Percentiles rank a stretch among this genome's conserved stretches.
Evolutionary conservation across 225 moss, liverwort and hornwort species (phyloP).

Genomic region (Bryum argenteum): DNA sequence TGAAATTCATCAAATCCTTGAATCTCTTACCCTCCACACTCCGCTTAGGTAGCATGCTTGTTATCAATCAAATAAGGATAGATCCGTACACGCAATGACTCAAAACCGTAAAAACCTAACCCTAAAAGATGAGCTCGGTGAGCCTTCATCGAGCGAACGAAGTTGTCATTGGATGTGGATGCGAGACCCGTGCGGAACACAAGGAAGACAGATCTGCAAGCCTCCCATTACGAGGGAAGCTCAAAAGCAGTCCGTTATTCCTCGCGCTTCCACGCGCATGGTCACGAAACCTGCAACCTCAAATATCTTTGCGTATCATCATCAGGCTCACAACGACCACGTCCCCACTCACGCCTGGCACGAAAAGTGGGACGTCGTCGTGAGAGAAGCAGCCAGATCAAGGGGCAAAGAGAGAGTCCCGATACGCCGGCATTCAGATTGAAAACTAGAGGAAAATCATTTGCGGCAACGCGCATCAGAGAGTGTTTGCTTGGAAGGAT

Average conservation of each 20-base stretch:
- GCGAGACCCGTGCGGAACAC: slow-evolving; percentile 38
- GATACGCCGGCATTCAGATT: slow-evolving; percentile 42
- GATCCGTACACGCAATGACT: background rate
- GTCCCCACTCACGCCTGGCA: background rate
- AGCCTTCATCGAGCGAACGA: slow-evolving; percentile 65
- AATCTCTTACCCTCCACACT: background rate
- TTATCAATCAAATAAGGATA: background rate
- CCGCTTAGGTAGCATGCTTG: background rate
- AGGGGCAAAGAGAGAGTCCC: slow-evolving; percentile 2
- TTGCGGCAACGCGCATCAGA: slow-evolving; percentile 43
- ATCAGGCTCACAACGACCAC: slow-evolving; percentile 42
- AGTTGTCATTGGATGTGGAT: slow-evolving; percentile 39
- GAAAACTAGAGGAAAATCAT: slow-evolving; percentile 53
- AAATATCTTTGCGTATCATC: slow-evolving; percentile 58
- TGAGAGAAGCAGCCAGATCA: slow-evolving; percentile 3
- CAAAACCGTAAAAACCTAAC: background rate
- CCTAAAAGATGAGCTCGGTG: background rate
- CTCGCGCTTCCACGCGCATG: slow-evolving; percentile 48
- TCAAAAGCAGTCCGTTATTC: background rate
- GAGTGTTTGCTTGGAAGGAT: slow-evolving; percentile 45
- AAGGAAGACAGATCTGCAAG: slow-evolving; percentile 5
- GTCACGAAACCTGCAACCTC: slow-evolving; percentile 34
- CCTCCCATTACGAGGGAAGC: background rate
- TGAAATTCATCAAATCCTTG: background rate
- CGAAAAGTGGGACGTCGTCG: background rate